A percentile compares a stretch with the other conserved stretches of the same genome.
Conservation (phyloP, 2,329 filamentous ascomycete species). For the Sporothrix pseudoabietina region DNA sequence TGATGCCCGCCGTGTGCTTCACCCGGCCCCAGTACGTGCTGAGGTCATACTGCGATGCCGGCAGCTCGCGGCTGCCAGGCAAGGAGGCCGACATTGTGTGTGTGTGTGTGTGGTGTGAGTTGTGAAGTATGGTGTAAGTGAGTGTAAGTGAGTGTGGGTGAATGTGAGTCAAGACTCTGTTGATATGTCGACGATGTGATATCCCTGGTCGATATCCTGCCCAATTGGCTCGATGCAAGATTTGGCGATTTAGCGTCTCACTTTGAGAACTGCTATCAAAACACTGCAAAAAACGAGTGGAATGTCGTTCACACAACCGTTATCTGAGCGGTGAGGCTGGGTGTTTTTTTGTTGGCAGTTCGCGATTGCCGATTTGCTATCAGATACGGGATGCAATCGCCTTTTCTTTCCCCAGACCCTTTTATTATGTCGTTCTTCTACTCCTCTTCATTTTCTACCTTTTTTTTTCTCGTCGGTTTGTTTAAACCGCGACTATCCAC, state of each 20-base stretch:
- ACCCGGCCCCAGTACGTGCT: conserved; percentile 94
- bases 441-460: background rate
- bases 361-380: conserved; percentile 14
- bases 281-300: background rate
- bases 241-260: background rate
- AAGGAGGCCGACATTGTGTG: conserved; percentile 64
- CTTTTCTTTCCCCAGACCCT: background rate
- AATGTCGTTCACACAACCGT: background rate
- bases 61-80: conserved; percentile 75
- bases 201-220: background rate
- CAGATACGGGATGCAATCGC: background rate
- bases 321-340: conserved; percentile 24
- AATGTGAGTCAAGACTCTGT: background rate
- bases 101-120: background rate
- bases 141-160: background rate
- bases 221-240: conserved; percentile 7
- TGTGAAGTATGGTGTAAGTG: background rate
- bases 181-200: background rate
- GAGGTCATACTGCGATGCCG: conserved; percentile 89
- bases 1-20: conserved; percentile 82
- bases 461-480: conserved; percentile 3
- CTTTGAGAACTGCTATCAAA: background rate
- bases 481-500: conserved; percentile 25
- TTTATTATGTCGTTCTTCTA: background rate
- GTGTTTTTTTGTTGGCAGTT: background rate